phyloP scores from a whole-genome alignment of 768 basidiomycete species.

The Calvatia gigantea region DNA sequence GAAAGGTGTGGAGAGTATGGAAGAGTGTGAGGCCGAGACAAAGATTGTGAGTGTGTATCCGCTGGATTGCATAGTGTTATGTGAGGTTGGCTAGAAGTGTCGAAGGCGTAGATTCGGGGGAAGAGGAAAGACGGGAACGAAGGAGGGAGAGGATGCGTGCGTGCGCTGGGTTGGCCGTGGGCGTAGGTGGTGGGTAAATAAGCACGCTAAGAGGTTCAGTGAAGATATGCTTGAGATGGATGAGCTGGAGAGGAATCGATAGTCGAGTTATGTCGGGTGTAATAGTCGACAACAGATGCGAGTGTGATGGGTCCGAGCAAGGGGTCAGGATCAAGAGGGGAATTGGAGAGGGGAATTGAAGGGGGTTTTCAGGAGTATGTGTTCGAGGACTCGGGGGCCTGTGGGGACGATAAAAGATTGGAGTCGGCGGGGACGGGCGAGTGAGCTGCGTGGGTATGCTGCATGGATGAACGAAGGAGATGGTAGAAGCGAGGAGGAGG shows the following conservation, averaged over 20 bases:
- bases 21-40: conserved; percentile 50
- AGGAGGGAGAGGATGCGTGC: background rate
- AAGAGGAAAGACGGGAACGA: background rate
- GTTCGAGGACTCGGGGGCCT: conserved; percentile 47
- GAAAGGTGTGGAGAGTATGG: conserved; percentile 37
- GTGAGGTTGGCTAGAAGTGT: background rate
- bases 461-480: conserved; percentile 55
- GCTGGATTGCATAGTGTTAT: conserved; percentile 10
- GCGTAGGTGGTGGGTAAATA: conserved; percentile 15
- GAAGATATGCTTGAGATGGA: conserved; percentile 67
- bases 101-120: background rate
- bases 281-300: conserved; percentile 55
- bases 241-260: conserved; percentile 53
- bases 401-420: conserved; percentile 48
- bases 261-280: conserved; percentile 51
- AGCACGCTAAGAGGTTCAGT: conserved; percentile 52
- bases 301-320: conserved; percentile 58
- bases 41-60: conserved; percentile 18
- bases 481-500: conserved; percentile 55
- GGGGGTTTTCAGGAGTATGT: conserved; percentile 56
- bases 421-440: conserved; percentile 56
- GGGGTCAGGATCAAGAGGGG: conserved; percentile 56
- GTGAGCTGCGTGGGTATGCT: conserved; percentile 55
- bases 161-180: background rate
- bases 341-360: conserved; percentile 60